Evolutionary conservation across 148 eudicot species (phyloP).

Genomic region (Limonium bicolor): DNA sequence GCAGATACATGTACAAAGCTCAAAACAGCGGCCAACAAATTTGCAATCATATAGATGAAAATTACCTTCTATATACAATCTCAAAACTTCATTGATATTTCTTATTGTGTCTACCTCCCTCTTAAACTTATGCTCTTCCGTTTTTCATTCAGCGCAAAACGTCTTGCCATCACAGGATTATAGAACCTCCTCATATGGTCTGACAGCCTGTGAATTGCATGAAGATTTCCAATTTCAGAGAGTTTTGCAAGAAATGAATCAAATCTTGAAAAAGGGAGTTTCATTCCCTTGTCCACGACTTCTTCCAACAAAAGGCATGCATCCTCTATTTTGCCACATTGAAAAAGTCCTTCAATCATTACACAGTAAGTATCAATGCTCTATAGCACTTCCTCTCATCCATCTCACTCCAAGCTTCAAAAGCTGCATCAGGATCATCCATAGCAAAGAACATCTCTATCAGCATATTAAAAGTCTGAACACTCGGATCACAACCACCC

Average conservation of each 20-base stretch:
- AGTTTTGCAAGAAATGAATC: conserved; percentile 60
- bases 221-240: conserved; percentile 62
- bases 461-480: conserved; percentile 74
- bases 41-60: too few relatives aligned
- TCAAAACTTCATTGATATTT: too few relatives aligned
- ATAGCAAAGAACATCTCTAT: conserved; percentile 60
- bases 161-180: conserved; percentile 84
- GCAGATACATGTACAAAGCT: too few relatives aligned
- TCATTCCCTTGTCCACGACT: conserved; percentile 45
- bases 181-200: conserved; percentile 77
- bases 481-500: conserved; percentile 63
- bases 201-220: conserved; percentile 57
- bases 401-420: conserved; percentile 77
- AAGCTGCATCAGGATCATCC: conserved; percentile 64
- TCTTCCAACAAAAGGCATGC: conserved; percentile 68
- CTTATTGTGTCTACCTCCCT: conserved; percentile 30
- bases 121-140: conserved; percentile 59
- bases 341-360: conserved; percentile 91
- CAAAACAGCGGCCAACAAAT: too few relatives aligned
- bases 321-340: conserved; percentile 23
- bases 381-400: conserved; percentile 40
- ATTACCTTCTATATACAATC: too few relatives aligned
- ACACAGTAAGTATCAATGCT: conserved; percentile 53
- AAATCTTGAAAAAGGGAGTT: conserved; percentile 60
- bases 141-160: conserved; percentile 56